Percentiles rank a stretch among this genome's conserved stretches.
Evolutionary conservation across 2,329 filamentous ascomycete genomes (phyloP).

Genomic region (Zasmidium cellare): DNA sequence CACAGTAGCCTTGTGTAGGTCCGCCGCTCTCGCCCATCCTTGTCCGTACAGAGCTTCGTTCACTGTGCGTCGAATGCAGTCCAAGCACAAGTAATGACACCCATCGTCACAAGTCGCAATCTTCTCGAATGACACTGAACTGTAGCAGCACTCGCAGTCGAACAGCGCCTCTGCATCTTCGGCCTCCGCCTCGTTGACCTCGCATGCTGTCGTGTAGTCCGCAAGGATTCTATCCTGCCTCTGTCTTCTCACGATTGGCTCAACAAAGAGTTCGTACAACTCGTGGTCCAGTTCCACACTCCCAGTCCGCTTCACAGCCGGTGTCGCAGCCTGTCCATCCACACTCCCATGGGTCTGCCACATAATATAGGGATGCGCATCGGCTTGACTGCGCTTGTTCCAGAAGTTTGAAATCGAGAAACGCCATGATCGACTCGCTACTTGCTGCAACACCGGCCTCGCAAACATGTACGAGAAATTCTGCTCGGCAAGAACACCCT

Average conservation of each 20-base stretch:
- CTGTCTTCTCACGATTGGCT: constrained; percentile 42
- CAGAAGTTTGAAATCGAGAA: constrained; percentile 72
- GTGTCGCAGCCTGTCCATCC: constrained; percentile 57
- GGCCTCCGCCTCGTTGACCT: constrained; percentile 52
- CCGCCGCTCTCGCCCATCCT: constrained; percentile 80
- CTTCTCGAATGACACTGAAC: constrained; percentile 69
- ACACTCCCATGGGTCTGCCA: constrained; percentile 52
- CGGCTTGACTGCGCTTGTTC: constrained; percentile 58
- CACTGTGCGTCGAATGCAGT: constrained; percentile 77
- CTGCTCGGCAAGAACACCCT: constrained; percentile 75
- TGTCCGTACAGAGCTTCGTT: constrained; percentile 92
- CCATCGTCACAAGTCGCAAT: constrained; percentile 68
- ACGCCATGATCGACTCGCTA: constrained; percentile 75
- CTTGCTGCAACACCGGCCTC: constrained; percentile 65
- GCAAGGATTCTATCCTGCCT: constrained; percentile 39
- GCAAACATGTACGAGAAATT: constrained; percentile 78
- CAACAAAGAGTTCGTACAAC: constrained; percentile 46
- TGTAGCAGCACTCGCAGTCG: constrained; percentile 80
- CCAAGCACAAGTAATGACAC: constrained; percentile 75
- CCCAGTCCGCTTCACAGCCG: constrained; percentile 65
- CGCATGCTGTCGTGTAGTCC: constrained; percentile 44
- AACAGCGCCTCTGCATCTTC: constrained; percentile 49
- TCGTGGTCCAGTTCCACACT: constrained; percentile 57
- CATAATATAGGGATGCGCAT: constrained; percentile 62
- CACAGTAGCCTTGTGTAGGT: constrained; percentile 70